A percentile compares a stretch with the other conserved stretches of the same genome.
Conservation (phyloP, 257 asterid species). For the Solanum dulcamara region DNA sequence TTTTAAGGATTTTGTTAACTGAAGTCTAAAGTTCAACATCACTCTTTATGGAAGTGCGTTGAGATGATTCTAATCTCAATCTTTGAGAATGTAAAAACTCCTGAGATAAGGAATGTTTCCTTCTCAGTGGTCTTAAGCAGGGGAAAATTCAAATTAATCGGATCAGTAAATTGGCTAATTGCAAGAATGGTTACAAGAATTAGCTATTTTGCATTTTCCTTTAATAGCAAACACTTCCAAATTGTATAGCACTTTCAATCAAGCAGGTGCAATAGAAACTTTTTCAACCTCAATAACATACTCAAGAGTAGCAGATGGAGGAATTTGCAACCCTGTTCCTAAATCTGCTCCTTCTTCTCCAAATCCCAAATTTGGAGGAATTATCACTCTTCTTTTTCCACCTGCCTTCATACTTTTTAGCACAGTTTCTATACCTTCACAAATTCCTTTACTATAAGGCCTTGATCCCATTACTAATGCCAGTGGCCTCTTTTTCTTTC, state of each 20-base stretch:
- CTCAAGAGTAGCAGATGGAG: conserved; percentile 71
- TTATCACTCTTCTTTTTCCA: conserved; percentile 58
- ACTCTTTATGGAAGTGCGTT: no score
- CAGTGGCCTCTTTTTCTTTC: conserved; percentile 26
- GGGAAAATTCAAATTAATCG: background rate
- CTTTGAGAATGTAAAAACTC: background rate
- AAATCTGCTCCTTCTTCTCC: conserved; percentile 86
- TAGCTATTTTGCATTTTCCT: background rate
- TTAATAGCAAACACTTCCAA: background rate
- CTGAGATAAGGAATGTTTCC: background rate
- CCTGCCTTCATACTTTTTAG: conserved; percentile 64
- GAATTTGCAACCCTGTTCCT: conserved; percentile 55
- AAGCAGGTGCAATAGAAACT: conserved; percentile 84
- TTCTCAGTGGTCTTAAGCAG: background rate
- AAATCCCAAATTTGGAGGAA: conserved; percentile 62
- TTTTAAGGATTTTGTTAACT: background rate
- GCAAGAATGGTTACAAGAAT: background rate
- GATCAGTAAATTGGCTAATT: background rate
- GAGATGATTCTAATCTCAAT: background rate
- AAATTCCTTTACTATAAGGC: conserved; percentile 69
- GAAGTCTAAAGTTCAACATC: background rate
- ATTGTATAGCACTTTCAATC: background rate
- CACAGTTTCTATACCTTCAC: conserved; percentile 70
- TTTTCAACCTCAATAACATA: conserved; percentile 59
- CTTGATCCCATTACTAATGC: conserved; percentile 81